Percentiles rank a stretch among this genome's conserved stretches.
These are phyloP conservation scores for Phoma sp. DNA, from an alignment of 2,329 filamentous ascomycete species.

Conservation along the genomic window DNA sequence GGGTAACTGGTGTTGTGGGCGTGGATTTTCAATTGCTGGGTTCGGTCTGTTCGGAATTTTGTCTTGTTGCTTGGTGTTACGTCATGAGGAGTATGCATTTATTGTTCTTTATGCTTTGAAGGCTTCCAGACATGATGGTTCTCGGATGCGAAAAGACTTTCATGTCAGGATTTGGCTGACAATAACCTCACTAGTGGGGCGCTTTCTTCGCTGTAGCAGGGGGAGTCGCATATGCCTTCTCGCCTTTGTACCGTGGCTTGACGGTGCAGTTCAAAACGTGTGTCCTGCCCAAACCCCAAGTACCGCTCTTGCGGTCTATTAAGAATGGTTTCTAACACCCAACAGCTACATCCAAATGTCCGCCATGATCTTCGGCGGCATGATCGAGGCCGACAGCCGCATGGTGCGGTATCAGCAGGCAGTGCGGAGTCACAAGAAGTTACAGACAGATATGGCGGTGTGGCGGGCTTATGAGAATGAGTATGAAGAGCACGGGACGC, in stretches of 20 bases:
- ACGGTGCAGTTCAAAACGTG: slow-evolving; percentile 47
- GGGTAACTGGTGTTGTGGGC: no score
- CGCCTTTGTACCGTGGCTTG: slow-evolving; percentile 71
- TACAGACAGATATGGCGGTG: slow-evolving; percentile 68
- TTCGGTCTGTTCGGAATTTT: no score
- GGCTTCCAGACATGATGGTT: no score
- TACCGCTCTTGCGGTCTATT: no score
- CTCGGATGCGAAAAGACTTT: no score
- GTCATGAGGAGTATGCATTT: background rate
- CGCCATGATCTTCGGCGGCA: slow-evolving; percentile 80
- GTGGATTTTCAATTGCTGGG: no score
- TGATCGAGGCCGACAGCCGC: slow-evolving; percentile 75
- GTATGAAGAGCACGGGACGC: slow-evolving; percentile 52
- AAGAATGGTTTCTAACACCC: background rate
- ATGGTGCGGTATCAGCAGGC: slow-evolving; percentile 71
- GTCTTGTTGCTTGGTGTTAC: background rate
- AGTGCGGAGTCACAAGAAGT: slow-evolving; percentile 68
- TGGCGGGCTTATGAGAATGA: slow-evolving; percentile 73
- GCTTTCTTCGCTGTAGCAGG: slow-evolving; percentile 67
- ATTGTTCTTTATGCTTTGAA: no score
- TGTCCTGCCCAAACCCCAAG: slow-evolving; percentile 1
- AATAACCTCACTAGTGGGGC: slow-evolving; percentile 63
- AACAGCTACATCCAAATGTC: slow-evolving; percentile 80
- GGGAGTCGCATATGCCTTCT: slow-evolving; percentile 67
- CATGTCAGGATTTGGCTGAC: background rate